These are phyloP conservation scores for Neonectria sp. DNA, from an alignment of 2,329 filamentous ascomycete genomes.

Conservation along the genomic window DNA sequence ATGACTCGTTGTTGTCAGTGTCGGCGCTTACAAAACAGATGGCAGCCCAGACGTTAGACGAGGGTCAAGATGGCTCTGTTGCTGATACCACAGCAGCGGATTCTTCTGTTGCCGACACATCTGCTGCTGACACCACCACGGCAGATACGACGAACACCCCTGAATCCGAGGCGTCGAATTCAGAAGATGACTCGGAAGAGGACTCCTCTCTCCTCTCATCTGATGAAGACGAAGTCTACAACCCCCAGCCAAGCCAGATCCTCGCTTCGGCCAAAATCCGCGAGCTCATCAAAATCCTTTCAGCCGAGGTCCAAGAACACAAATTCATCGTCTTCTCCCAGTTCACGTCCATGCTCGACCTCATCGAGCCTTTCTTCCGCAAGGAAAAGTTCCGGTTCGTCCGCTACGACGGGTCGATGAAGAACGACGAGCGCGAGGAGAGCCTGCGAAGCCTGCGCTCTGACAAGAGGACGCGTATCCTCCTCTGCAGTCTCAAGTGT, in stretches of 20 bases:
- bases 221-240: constrained; percentile 57
- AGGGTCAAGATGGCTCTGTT: constrained; percentile 35
- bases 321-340: constrained; percentile 99
- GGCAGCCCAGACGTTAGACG: constrained; percentile 55
- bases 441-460: constrained; percentile 84
- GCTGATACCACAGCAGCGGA: constrained; percentile 33
- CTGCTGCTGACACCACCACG: constrained; percentile 33
- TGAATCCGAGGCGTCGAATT: constrained; percentile 31
- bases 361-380: constrained; percentile 91
- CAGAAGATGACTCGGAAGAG: constrained; percentile 50
- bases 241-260: constrained; percentile 58
- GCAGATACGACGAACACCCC: constrained; percentile 26
- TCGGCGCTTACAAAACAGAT: constrained; percentile 56
- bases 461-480: constrained; percentile 81
- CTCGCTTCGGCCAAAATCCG: constrained; percentile 91
- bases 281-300: constrained; percentile 85
- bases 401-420: constrained; percentile 96
- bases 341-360: constrained; percentile 98
- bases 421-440: constrained; percentile 91
- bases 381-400: constrained; percentile 83
- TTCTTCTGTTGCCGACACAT: constrained; percentile 15
- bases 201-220: constrained; percentile 40
- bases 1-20: constrained; percentile 54
- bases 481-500: constrained; percentile 95
- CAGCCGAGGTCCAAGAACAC: constrained; percentile 83